phyloP scores from a whole-genome alignment of 129 eudicot species.

The Chrysanthemum makinoi region DNA sequence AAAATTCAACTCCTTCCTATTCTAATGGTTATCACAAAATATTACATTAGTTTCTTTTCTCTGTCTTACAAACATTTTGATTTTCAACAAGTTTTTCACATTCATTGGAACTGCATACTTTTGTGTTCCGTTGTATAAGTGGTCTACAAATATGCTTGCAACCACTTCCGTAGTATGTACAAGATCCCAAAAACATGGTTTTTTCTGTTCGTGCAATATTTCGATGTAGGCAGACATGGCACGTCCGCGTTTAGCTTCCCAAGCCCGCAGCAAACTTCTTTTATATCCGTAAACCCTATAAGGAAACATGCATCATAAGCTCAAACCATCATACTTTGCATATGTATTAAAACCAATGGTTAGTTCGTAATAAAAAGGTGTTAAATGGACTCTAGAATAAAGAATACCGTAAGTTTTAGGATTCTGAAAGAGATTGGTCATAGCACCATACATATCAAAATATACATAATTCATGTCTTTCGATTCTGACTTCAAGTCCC shows the following conservation, averaged over 20 bases:
- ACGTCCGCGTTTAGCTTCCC: conserved; percentile 59
- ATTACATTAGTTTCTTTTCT: no score
- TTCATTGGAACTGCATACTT: conserved; percentile 48
- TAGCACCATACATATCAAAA: conserved; percentile 53
- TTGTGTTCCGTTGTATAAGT: conserved; percentile 36
- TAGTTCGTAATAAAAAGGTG: background rate
- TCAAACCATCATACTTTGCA: background rate
- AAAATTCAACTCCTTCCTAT: no score
- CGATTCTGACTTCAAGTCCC: conserved; percentile 40
- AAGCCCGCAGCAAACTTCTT: conserved; percentile 74
- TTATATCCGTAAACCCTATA: conserved; percentile 69
- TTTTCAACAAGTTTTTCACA: conserved; percentile 45
- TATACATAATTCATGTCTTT: conserved; percentile 49
- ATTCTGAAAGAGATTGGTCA: conserved; percentile 43
- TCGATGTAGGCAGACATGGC: conserved; percentile 58
- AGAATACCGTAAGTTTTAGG: conserved; percentile 61
- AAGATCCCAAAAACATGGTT: conserved; percentile 73
- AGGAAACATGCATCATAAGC: background rate
- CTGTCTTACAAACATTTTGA: conserved; percentile 8
- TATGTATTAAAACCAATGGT: no score
- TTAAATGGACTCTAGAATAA: background rate
- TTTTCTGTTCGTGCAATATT: conserved; percentile 49
- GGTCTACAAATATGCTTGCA: conserved; percentile 42
- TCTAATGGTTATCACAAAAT: no score
- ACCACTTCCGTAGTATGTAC: conserved; percentile 70